A percentile compares a stretch with the other conserved stretches of the same genome.
Conservation (phyloP, 495 filamentous ascomycete genomes). For the Talaromyces wortmannii region DNA sequence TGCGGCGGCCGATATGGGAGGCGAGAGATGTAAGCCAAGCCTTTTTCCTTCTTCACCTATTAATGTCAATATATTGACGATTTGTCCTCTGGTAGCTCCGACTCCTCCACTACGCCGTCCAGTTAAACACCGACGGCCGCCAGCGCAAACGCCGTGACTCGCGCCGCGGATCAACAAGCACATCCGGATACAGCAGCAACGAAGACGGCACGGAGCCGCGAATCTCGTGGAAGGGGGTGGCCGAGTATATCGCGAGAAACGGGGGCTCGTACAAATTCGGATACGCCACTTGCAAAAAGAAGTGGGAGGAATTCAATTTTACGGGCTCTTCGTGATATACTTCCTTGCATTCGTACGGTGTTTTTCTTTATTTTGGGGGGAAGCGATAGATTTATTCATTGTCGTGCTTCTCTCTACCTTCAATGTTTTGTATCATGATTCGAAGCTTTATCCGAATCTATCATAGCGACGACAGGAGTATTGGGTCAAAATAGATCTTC, state of each 20-base stretch:
- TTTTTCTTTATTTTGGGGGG: no score
- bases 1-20: slow-evolving; percentile 74
- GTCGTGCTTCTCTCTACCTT: no score
- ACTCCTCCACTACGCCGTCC: not conserved
- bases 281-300: slow-evolving; percentile 81
- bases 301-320: slow-evolving; percentile 31
- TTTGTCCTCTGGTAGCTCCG: not conserved
- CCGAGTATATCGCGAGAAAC: slow-evolving; percentile 58
- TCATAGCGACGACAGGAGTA: no score
- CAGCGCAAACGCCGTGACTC: not conserved
- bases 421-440: no score
- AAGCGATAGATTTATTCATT: no score
- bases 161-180: not conserved
- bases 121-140: not conserved
- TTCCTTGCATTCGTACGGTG: no score
- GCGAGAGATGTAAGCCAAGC: slow-evolving; percentile 58
- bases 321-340: no score
- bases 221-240: slow-evolving; percentile 78
- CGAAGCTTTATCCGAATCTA: no score
- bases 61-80: not conserved
- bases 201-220: slow-evolving; percentile 28
- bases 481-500: no score
- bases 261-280: slow-evolving; percentile 84
- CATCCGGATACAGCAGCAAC: not conserved
- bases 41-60: not conserved